A percentile compares a stretch with the other conserved stretches of the same genome.
phyloP scores from a whole-genome alignment of 2,329 filamentous ascomycete species.

The Cladobotryum protrusum region DNA sequence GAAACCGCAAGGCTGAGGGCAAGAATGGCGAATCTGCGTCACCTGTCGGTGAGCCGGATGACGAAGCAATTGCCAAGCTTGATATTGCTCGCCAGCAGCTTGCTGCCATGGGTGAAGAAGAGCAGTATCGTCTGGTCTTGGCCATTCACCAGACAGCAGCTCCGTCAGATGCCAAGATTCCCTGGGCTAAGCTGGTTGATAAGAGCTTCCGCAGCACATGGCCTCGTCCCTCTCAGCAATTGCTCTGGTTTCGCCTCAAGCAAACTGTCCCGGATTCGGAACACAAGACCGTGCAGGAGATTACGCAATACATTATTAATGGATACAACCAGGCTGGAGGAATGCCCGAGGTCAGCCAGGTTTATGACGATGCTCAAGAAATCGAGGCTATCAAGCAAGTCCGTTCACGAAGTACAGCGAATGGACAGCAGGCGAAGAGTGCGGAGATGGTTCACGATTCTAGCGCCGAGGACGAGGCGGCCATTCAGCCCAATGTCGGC shows the following conservation, averaged over 20 bases:
- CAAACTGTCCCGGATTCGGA: constrained; percentile 27
- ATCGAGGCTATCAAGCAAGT: constrained; percentile 24
- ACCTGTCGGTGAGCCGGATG: constrained; percentile 21
- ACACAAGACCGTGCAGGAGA: constrained; percentile 27
- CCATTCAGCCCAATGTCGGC: not conserved
- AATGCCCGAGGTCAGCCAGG: constrained; percentile 27
- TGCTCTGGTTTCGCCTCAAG: constrained; percentile 35
- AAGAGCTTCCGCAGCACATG: constrained; percentile 34
- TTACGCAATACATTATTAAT: constrained; percentile 30
- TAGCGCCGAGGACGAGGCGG: constrained; percentile 21
- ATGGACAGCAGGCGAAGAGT: constrained; percentile 15
- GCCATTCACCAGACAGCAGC: constrained; percentile 38
- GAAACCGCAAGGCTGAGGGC: not conserved
- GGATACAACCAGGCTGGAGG: constrained; percentile 28
- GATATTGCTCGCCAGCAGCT: constrained; percentile 39
- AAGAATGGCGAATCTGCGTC: not conserved
- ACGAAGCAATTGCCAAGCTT: constrained; percentile 34
- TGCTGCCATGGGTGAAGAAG: constrained; percentile 34
- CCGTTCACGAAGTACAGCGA: constrained; percentile 6
- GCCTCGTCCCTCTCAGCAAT: constrained; percentile 30
- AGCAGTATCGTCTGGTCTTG: constrained; percentile 39
- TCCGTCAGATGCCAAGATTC: constrained; percentile 39
- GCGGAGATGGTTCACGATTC: constrained; percentile 25
- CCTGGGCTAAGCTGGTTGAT: constrained; percentile 41
- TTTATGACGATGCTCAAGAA: constrained; percentile 27